Evolutionary conservation across 2,329 filamentous ascomycete species (phyloP), one percentile per base, ranked within the genome.

Genomic region (Hymenoscyphus occultus): DNA sequence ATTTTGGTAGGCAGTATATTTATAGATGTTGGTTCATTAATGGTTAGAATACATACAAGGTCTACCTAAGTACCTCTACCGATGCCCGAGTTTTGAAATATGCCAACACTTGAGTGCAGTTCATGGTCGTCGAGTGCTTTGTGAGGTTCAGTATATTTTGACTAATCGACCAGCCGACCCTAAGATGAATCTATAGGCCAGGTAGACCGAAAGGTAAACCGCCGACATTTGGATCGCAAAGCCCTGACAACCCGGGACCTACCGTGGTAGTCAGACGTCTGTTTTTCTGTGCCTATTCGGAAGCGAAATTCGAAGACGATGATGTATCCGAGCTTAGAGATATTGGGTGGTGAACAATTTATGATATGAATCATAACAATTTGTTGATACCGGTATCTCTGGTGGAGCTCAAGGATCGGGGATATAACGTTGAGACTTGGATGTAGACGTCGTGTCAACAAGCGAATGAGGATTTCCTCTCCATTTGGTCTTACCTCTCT

Each of bases 1-100:
- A 28, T 39, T 48, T 42, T 58, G 19, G 40, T 60, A 60, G 59
- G 40, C 42, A 51, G 59, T 60, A 51, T 51, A 45, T 60, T 60
- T 31, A 60, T 60, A 45, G 28, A 60, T 60, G 48, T 28, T 54
- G 5, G 22, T 54, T 51, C 28, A 19, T 28, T 54, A 28, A 54
- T 54, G 19, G 13, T 19, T 54, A 54, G 48, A 54, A 54, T 51
- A 54, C 48, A 28, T 54, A 28, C 48, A 19, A 28, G 22, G 9
- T 5, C 13, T 54, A 5, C 3, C 10, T 5, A 35, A 7, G 35
- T 5, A 35, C 35, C 42, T 19, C 22, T 54, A 13, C 10, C 48
- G 22, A 12, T n/a, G 48, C 12, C 22, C 10, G 12, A 5, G 22
- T 19, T 22, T 28, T 28, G 10, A 54, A 54, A 28, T 28, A 28